Percentiles rank a stretch among this genome's conserved stretches.
These are phyloP conservation scores for Zarea fungicola DNA, from an alignment of 2,329 filamentous ascomycete species.

Conservation along the genomic window DNA sequence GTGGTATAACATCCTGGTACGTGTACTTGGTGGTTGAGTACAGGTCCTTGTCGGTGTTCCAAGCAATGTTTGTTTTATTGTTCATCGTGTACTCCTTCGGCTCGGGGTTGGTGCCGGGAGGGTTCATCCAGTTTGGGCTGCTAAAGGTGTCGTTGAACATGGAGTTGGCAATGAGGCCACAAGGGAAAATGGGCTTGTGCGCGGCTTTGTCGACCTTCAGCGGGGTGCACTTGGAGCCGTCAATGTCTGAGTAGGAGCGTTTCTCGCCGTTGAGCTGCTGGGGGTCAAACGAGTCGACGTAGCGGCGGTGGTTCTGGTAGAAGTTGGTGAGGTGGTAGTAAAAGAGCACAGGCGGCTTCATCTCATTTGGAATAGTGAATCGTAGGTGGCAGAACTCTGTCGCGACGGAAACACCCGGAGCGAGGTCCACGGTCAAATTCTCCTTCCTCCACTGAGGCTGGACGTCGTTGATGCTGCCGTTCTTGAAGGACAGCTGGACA, in stretches of 20 bases:
- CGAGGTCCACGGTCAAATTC: constrained; percentile 35
- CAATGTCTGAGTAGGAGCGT: constrained; percentile 55
- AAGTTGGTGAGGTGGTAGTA: constrained; percentile 98
- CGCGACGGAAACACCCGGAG: constrained; percentile 28
- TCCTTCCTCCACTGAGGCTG: constrained; percentile 38
- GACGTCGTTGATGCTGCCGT: constrained; percentile 26
- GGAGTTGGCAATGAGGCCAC: constrained; percentile 93
- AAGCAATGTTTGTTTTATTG: constrained; percentile 71
- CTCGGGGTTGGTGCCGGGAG: constrained; percentile 29
- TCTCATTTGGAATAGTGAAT: constrained; percentile 73
- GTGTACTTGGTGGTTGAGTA: constrained; percentile 69
- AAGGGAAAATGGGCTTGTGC: constrained; percentile 82
- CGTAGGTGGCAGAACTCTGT: constrained; percentile 63
- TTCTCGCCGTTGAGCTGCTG: constrained; percentile 72
- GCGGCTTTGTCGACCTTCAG: constrained; percentile 49
- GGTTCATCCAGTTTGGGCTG: constrained; percentile 57
- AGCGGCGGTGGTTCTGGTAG: constrained; percentile 97
- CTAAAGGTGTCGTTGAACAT: constrained; percentile 90
- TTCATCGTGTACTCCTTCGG: constrained; percentile 66
- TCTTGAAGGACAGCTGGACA: constrained; percentile 68
- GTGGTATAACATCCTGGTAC: constrained; percentile 63
- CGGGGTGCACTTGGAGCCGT: constrained; percentile 68
- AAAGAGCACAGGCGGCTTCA: constrained; percentile 78
- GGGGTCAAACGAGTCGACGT: constrained; percentile 82
- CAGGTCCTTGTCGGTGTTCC: constrained; percentile 74